A percentile compares a stretch with the other conserved stretches of the same genome.
These are phyloP conservation scores for Schizopora paradoxa DNA, from an alignment of 1,284 basidiomycete genomes.

Conservation along the genomic window DNA sequence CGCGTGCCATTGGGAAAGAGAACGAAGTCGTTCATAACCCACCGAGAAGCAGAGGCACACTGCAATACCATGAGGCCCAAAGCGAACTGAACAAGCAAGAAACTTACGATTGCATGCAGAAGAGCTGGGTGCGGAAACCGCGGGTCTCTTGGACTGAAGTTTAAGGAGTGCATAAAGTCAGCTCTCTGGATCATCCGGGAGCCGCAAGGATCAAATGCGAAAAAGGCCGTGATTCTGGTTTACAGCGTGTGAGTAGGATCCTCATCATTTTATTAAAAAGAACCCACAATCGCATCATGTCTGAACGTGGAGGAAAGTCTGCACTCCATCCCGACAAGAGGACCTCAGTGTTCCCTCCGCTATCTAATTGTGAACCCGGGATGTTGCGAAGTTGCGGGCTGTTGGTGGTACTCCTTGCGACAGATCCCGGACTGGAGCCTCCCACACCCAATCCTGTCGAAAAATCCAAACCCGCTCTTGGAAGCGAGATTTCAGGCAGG, in stretches of 20 bases:
- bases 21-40: constrained; percentile 64
- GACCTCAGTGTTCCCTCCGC: constrained; percentile 55
- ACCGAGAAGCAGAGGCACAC: constrained; percentile 81
- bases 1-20: constrained; percentile 66
- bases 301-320: constrained; percentile 67
- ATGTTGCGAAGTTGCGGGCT: constrained; percentile 21
- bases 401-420: constrained; percentile 33
- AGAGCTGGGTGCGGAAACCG: constrained; percentile 78
- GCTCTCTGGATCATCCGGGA: constrained; percentile 71
- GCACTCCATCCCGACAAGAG: constrained; percentile 74
- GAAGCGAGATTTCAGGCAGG: constrained; percentile 17
- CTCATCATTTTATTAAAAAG: not conserved
- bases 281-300: constrained; percentile 68
- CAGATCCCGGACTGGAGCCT: constrained; percentile 44
- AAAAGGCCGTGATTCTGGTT: constrained; percentile 70
- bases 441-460: not conserved
- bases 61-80: constrained; percentile 27
- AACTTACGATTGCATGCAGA: constrained; percentile 69
- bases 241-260: constrained; percentile 14
- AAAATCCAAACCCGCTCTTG: constrained; percentile 16
- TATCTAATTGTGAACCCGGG: constrained; percentile 28
- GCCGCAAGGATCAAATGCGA: constrained; percentile 77
- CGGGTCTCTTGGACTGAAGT: constrained; percentile 66
- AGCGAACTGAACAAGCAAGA: constrained; percentile 4
- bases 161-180: constrained; percentile 74